phyloP scores from a whole-genome alignment of 2,329 filamentous ascomycete species.

The Claviceps paspali region DNA sequence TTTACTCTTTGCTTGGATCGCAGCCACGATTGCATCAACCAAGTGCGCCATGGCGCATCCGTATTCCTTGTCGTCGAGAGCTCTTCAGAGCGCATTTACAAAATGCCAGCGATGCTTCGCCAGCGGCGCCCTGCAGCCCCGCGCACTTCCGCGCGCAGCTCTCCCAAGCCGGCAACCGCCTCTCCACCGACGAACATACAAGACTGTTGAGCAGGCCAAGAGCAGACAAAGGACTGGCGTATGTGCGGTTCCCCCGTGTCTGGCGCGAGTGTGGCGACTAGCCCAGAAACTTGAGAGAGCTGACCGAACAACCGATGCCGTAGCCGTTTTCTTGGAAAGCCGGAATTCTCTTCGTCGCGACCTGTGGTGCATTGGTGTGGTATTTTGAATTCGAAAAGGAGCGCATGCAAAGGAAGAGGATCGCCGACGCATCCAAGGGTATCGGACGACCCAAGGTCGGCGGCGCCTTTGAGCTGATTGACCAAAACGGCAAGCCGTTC shows the following conservation, averaged over 20 bases:
- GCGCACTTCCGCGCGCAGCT: slow-evolving; percentile 16
- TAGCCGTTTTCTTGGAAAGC: slow-evolving; percentile 91
- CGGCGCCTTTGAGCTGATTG: slow-evolving; percentile 65
- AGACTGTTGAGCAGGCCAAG: slow-evolving; percentile 44
- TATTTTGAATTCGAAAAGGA: slow-evolving; percentile 93
- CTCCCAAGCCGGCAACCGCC: slow-evolving; percentile 20
- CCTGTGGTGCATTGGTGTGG: slow-evolving; percentile 62
- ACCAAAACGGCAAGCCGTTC: slow-evolving; percentile 67
- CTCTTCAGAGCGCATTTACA: slow-evolving; percentile 19
- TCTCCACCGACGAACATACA: slow-evolving; percentile 25
- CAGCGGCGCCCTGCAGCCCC: slow-evolving; percentile 18
- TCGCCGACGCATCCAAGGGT: slow-evolving; percentile 86
- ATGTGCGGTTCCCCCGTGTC: slow-evolving; percentile 15
- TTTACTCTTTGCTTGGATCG: no score
- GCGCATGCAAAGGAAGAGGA: slow-evolving; percentile 73
- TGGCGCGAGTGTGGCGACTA: no score
- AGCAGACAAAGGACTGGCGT: slow-evolving; percentile 42
- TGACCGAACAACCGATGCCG: slow-evolving; percentile 11
- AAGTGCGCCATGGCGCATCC: slow-evolving; percentile 25
- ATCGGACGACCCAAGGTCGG: slow-evolving; percentile 88
- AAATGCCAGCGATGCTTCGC: slow-evolving; percentile 27
- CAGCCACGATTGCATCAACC: no score
- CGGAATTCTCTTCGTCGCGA: slow-evolving; percentile 67
- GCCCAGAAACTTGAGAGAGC: slow-evolving; percentile 5
- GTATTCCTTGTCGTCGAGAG: slow-evolving; percentile 17